Conservation (phyloP, 148 eudicot genomes). For the Vaccinium vitisidaea region DNA sequence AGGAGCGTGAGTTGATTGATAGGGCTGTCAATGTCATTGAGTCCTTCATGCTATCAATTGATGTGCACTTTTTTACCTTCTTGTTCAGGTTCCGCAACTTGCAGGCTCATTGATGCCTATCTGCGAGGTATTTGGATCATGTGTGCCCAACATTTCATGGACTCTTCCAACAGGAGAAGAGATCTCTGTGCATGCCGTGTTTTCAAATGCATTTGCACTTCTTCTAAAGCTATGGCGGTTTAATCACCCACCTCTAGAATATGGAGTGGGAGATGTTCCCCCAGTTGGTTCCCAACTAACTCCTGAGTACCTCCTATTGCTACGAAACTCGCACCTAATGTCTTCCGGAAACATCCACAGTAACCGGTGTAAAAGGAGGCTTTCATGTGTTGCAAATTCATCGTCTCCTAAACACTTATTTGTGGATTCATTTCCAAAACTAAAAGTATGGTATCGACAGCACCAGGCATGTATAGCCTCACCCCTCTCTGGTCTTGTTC, state of each 20-base stretch:
- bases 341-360: constrained; percentile 55
- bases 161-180: constrained; percentile 73
- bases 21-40: background rate
- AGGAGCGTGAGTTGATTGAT: background rate
- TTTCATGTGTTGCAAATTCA: constrained; percentile 53
- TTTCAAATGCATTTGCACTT: constrained; percentile 89
- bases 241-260: constrained; percentile 85
- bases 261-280: constrained; percentile 89
- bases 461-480: constrained; percentile 93
- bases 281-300: constrained; percentile 95
- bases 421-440: constrained; percentile 80
- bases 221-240: constrained; percentile 95
- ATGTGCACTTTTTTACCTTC: background rate
- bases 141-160: constrained; percentile 72
- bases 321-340: constrained; percentile 69
- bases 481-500: constrained; percentile 76
- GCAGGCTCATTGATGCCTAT: constrained; percentile 95
- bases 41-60: background rate
- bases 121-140: constrained; percentile 91
- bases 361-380: constrained; percentile 54
- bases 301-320: constrained; percentile 77
- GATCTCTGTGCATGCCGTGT: constrained; percentile 74
- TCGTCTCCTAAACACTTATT: constrained; percentile 71
- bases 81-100: constrained; percentile 81
- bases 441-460: constrained; percentile 88